phyloP scores from a whole-genome alignment of 225 moss, liverwort and hornwort genomes.

The Sphagnum tenellum region DNA sequence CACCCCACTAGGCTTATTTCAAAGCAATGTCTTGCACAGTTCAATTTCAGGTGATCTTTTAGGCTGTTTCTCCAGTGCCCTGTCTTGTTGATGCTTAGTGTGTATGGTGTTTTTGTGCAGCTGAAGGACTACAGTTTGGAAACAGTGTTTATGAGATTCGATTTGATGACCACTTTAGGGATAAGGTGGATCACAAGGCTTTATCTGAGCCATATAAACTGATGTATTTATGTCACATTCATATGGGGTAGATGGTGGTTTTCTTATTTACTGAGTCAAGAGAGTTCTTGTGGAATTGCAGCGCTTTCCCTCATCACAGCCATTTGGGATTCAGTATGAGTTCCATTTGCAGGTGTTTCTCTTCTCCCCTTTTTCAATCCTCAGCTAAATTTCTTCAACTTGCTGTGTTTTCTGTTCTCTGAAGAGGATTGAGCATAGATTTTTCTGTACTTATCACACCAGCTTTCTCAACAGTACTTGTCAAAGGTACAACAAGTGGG shows the following conservation, averaged over 20 bases:
- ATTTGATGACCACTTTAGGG: conserved; percentile 65
- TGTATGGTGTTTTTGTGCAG: conserved; percentile 13
- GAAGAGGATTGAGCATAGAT: background rate
- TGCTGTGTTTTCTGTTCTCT: conserved; percentile 1
- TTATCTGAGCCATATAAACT: too few species aligned
- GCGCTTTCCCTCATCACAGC: conserved; percentile 50
- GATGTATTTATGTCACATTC: too few species aligned
- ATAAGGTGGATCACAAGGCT: conserved; percentile 34
- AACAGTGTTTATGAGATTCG: conserved; percentile 81
- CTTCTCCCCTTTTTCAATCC: background rate
- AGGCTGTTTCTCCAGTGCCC: too few species aligned
- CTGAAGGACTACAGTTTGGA: conserved; percentile 83
- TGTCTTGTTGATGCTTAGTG: too few species aligned
- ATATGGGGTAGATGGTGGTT: too few species aligned
- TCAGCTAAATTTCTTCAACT: too few species aligned
- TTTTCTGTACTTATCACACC: background rate
- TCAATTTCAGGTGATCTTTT: too few species aligned
- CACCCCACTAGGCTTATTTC: background rate
- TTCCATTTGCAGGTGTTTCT: conserved; percentile 65
- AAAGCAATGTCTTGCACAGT: background rate
- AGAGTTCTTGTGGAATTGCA: conserved; percentile 11
- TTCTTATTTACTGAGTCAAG: too few species aligned
- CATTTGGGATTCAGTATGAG: conserved; percentile 91
- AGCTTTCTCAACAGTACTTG: background rate
- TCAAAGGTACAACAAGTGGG: too few species aligned